Percentiles rank a stretch among this genome's conserved stretches.
phyloP scores from a whole-genome alignment of 2,329 filamentous ascomycete species.

The Rhytidhysteron rufulum region DNA sequence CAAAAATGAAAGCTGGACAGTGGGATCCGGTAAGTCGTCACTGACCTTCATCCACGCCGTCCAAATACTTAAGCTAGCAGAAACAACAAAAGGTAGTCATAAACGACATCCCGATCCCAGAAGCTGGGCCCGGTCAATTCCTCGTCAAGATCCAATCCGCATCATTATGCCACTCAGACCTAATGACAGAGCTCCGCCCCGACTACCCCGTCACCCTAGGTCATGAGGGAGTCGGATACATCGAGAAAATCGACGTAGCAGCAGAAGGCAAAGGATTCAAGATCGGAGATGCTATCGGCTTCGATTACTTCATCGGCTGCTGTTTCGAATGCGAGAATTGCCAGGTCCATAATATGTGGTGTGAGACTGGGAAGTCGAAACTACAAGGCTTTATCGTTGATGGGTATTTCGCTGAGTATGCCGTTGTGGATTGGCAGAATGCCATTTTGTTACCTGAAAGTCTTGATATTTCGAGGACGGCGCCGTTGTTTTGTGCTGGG shows the following conservation, averaged over 20 bases:
- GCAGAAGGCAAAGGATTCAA: slow-evolving; percentile 39
- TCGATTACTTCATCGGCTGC: slow-evolving; percentile 44
- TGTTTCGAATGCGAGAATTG: slow-evolving; percentile 49
- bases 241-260: slow-evolving; percentile 33
- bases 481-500: slow-evolving; percentile 50
- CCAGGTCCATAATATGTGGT: slow-evolving; percentile 41
- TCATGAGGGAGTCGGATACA: slow-evolving; percentile 46
- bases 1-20: slow-evolving; percentile 27
- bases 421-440: slow-evolving; percentile 44
- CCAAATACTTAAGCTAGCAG: no score
- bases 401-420: slow-evolving; percentile 49
- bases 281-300: slow-evolving; percentile 44
- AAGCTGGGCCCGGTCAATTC: slow-evolving; percentile 20
- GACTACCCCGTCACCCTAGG: slow-evolving; percentile 35
- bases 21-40: slow-evolving; percentile 21
- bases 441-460: slow-evolving; percentile 38
- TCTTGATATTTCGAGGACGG: slow-evolving; percentile 31
- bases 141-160: slow-evolving; percentile 28
- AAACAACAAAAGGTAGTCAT: slow-evolving; percentile 26
- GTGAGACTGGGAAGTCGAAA: slow-evolving; percentile 36
- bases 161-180: slow-evolving; percentile 28
- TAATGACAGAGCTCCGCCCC: slow-evolving; percentile 22
- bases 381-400: slow-evolving; percentile 42
- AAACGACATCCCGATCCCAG: slow-evolving; percentile 23
- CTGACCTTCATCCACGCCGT: no score